Percentiles rank a stretch among this genome's conserved stretches.
phyloP scores from a whole-genome alignment of 2,329 filamentous ascomycete genomes.

The Didymosphaeria variabile region DNA sequence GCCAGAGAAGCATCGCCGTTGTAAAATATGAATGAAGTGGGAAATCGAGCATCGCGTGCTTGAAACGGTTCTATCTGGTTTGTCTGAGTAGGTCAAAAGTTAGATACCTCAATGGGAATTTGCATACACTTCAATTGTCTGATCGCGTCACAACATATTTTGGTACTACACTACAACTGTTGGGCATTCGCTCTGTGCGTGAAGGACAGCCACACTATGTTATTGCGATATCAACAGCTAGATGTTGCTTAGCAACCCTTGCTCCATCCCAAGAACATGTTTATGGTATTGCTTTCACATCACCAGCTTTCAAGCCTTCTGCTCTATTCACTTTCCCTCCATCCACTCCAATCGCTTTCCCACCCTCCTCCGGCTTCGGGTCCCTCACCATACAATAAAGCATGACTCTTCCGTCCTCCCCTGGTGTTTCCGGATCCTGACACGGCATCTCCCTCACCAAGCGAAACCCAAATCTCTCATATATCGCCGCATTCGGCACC shows the following conservation, averaged over 20 bases:
- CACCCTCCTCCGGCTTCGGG: slow-evolving; percentile 28
- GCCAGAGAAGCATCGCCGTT: neutral
- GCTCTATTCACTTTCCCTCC: neutral
- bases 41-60: slow-evolving; percentile 9
- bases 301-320: neutral
- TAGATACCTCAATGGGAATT: slow-evolving; percentile 11
- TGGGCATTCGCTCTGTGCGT: too few species aligned
- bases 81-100: slow-evolving; percentile 10
- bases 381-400: slow-evolving; percentile 58
- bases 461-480: slow-evolving; percentile 73
- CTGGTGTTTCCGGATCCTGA: slow-evolving; percentile 66
- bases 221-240: too few species aligned
- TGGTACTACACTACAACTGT: too few species aligned
- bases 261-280: too few species aligned
- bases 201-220: too few species aligned
- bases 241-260: too few species aligned
- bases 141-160: neutral
- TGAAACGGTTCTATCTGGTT: neutral
- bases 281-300: neutral
- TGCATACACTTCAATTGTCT: slow-evolving; percentile 1
- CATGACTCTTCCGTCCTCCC: slow-evolving; percentile 50
- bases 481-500: slow-evolving; percentile 75
- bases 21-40: slow-evolving; percentile 12
- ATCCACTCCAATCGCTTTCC: neutral
- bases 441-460: slow-evolving; percentile 72